Percentiles rank a stretch among this genome's conserved stretches.
These are phyloP conservation scores for Cryptococcus sp. DNA, from an alignment of 1,284 basidiomycete species.

Conservation along the genomic window DNA sequence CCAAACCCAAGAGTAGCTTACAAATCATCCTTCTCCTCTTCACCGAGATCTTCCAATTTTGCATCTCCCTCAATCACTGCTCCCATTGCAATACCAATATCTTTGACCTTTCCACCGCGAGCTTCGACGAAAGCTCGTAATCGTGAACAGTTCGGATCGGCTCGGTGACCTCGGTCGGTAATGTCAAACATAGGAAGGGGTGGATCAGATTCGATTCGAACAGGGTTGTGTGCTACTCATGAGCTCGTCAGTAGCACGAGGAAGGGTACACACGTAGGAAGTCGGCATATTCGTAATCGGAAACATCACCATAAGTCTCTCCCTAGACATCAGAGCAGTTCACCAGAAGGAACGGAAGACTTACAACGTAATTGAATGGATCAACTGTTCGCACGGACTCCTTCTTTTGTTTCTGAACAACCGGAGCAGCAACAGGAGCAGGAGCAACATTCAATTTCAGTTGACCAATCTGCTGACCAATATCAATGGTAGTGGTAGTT, in stretches of 20 bases:
- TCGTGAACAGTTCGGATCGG: slow-evolving; percentile 41
- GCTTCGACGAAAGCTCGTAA: slow-evolving; percentile 36
- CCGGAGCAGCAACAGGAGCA: background rate
- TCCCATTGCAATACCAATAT: slow-evolving; percentile 48
- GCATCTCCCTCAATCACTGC: slow-evolving; percentile 49
- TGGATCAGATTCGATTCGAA: slow-evolving; percentile 30
- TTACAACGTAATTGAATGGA: slow-evolving; percentile 43
- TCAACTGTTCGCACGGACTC: slow-evolving; percentile 23
- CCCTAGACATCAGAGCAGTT: slow-evolving; percentile 15
- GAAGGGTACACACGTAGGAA: slow-evolving; percentile 28
- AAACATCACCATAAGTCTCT: slow-evolving; percentile 31
- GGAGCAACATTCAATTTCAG: slow-evolving; percentile 20
- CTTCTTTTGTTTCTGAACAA: slow-evolving; percentile 1
- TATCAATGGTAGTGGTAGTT: background rate
- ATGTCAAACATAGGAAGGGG: slow-evolving; percentile 56
- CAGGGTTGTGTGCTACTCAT: slow-evolving; percentile 31
- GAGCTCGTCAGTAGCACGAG: background rate
- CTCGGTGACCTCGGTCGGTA: slow-evolving; percentile 59
- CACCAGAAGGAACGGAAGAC: slow-evolving; percentile 3
- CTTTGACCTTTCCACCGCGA: slow-evolving; percentile 45
- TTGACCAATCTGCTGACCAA: slow-evolving; percentile 9
- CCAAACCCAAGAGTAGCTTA: slow-evolving; percentile 13
- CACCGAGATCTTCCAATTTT: slow-evolving; percentile 48
- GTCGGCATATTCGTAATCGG: slow-evolving; percentile 31
- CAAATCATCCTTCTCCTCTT: slow-evolving; percentile 51